Conservation (phyloP, 106 monocot genomes). For the Gastrodia elata region DNA sequence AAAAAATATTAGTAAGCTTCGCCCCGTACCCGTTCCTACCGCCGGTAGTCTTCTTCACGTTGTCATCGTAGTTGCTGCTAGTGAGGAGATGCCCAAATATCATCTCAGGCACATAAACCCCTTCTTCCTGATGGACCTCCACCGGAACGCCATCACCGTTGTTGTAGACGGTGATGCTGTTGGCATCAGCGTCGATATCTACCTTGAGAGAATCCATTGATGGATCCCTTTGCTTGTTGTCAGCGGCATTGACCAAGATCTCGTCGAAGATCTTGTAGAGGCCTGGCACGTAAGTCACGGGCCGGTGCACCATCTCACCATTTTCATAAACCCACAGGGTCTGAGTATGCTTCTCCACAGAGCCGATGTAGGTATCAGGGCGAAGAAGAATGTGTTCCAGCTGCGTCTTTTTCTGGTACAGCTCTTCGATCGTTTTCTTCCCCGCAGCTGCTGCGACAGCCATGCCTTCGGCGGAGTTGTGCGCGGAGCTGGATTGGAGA, state of each 20-base stretch:
- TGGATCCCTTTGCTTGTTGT: slow-evolving; percentile 98
- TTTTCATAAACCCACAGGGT: slow-evolving; percentile 78
- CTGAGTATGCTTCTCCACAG: slow-evolving; percentile 86
- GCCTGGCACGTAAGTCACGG: slow-evolving; percentile 81
- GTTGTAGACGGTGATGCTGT: slow-evolving; percentile 80
- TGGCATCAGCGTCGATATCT: slow-evolving; percentile 54
- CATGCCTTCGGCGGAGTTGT: slow-evolving; percentile 27
- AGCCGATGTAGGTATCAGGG: slow-evolving; percentile 96
- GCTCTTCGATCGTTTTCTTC: slow-evolving; percentile 80
- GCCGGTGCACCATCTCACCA: slow-evolving; percentile 57
- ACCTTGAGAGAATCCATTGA: slow-evolving; percentile 82
- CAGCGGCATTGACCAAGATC: slow-evolving; percentile 98
- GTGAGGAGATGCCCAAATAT: slow-evolving; percentile 95
- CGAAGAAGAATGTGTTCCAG: slow-evolving; percentile 98
- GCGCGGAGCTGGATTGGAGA: slow-evolving; percentile 54
- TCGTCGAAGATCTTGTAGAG: slow-evolving; percentile 99
- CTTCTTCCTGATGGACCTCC: slow-evolving; percentile 96
- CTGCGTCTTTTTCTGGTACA: slow-evolving; percentile 98
- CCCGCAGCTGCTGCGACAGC: slow-evolving; percentile 4
- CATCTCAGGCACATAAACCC: slow-evolving; percentile 93
- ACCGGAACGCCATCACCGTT: slow-evolving; percentile 88
- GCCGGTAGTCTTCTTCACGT: slow-evolving; percentile 92
- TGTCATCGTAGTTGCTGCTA: slow-evolving; percentile 93
- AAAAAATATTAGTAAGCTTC: slow-evolving; percentile 94
- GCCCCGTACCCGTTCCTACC: slow-evolving; percentile 97